These are phyloP conservation scores for Penicillium sp. DNA, from an alignment of 2,329 filamentous ascomycete genomes.

Conservation along the genomic window DNA sequence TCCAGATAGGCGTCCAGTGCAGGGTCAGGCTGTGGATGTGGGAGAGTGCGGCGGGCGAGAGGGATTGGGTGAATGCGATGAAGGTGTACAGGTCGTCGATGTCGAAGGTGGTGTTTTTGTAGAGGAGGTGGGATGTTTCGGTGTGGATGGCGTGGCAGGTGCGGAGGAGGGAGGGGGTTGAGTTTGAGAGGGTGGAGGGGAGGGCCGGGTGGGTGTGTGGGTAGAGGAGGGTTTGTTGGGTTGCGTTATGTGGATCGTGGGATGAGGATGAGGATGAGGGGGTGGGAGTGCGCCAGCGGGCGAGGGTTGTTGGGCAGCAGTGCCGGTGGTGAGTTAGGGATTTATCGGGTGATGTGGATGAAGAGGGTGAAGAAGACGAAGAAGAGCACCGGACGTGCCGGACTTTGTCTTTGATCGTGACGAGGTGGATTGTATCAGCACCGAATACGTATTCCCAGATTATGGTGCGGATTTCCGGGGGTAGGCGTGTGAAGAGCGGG, in stretches of 20 bases:
- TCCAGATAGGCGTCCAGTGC: slow-evolving; percentile 41
- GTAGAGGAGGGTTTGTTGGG: slow-evolving; percentile 29
- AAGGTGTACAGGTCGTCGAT: slow-evolving; percentile 42
- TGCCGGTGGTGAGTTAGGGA: slow-evolving; percentile 32
- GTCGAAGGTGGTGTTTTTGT: slow-evolving; percentile 35
- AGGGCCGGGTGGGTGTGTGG: slow-evolving; percentile 36
- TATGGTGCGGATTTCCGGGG: slow-evolving; percentile 41
- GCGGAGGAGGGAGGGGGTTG: slow-evolving; percentile 27
- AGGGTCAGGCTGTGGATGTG: slow-evolving; percentile 30
- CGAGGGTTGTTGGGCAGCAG: slow-evolving; percentile 37
- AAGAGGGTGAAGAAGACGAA: slow-evolving; percentile 15
- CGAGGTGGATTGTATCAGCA: slow-evolving; percentile 37
- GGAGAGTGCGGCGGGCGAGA: too few relatives aligned
- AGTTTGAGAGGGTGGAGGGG: slow-evolving; percentile 24
- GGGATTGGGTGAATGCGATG: slow-evolving; percentile 32
- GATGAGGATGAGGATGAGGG: background rate
- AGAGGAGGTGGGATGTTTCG: slow-evolving; percentile 35
- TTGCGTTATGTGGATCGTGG: background rate
- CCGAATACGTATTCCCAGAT: slow-evolving; percentile 43
- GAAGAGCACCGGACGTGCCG: slow-evolving; percentile 37
- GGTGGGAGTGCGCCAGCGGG: slow-evolving; percentile 31
- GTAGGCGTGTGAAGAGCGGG: slow-evolving; percentile 32
- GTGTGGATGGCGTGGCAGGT: slow-evolving; percentile 40
- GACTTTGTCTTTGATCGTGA: slow-evolving; percentile 39
- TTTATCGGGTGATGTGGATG: background rate